Evolutionary conservation across 257 asterid genomes (phyloP).

Genomic region (Petrea volubilis): DNA sequence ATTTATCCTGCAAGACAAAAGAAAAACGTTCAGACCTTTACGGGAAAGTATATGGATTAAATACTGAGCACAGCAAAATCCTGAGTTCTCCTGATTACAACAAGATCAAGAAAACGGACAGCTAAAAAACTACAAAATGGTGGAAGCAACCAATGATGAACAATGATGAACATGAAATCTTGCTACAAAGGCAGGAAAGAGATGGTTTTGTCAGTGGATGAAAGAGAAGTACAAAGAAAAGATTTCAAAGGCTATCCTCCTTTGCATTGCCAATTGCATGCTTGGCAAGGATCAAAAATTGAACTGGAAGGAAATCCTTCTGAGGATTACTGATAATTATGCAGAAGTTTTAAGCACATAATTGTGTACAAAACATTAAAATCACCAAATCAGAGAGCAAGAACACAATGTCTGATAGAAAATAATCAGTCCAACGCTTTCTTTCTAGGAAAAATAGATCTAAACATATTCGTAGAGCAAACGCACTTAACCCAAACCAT

Average conservation of each 20-base stretch:
- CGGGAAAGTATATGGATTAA: neutral
- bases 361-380: neutral
- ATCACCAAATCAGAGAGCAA: too few relatives aligned
- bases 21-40: neutral
- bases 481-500: neutral
- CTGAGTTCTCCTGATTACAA: neutral
- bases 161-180: neutral
- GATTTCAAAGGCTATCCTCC: neutral
- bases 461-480: neutral
- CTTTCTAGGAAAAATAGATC: neutral
- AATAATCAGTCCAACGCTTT: neutral
- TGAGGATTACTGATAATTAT: neutral
- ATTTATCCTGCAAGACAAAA: slow-evolving; percentile 67
- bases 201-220: neutral
- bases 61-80: neutral
- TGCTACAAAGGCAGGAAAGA: neutral
- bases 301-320: neutral
- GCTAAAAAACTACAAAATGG: neutral
- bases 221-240: neutral
- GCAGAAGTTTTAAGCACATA: neutral
- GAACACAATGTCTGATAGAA: neutral
- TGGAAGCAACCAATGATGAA: neutral
- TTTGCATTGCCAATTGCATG: neutral
- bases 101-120: neutral
- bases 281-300: neutral